These are phyloP conservation scores for Raphidocelis subcapitata DNA, from an alignment of 139 green algal species.

Conservation along the genomic window DNA sequence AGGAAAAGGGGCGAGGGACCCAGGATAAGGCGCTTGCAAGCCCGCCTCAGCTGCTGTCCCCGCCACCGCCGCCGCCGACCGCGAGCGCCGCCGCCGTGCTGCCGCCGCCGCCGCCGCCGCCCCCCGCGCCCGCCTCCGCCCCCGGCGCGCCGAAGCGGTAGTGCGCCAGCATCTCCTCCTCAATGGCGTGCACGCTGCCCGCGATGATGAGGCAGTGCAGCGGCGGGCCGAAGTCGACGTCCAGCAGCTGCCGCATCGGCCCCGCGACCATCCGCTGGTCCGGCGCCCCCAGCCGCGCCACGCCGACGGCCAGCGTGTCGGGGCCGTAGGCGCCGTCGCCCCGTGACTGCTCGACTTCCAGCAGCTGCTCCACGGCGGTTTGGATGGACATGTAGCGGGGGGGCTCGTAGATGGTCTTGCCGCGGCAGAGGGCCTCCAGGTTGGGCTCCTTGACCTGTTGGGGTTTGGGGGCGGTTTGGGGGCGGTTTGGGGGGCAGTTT, in stretches of 20 bases:
- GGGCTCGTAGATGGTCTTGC: slow-evolving; percentile 88
- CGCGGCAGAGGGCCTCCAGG: slow-evolving; percentile 80
- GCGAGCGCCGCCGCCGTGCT: background rate
- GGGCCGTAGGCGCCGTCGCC: slow-evolving; percentile 62
- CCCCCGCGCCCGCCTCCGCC: background rate
- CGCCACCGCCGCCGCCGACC: background rate
- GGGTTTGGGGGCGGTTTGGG: background rate
- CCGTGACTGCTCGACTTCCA: slow-evolving; percentile 82
- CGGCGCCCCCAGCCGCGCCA: slow-evolving; percentile 77
- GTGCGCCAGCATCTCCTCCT: slow-evolving; percentile 39
- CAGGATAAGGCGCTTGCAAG: background rate
- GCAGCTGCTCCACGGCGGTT: slow-evolving; percentile 75
- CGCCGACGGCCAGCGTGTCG: slow-evolving; percentile 74
- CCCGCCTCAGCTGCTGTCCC: background rate
- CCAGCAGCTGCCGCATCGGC: slow-evolving; percentile 60
- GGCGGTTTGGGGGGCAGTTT: background rate
- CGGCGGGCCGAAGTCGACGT: slow-evolving; percentile 87
- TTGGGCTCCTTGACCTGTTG: slow-evolving; percentile 86
- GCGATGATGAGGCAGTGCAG: slow-evolving; percentile 91
- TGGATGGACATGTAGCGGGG: slow-evolving; percentile 45
- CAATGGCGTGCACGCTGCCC: slow-evolving; percentile 44
- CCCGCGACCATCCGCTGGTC: slow-evolving; percentile 71
- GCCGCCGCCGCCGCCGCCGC: background rate
- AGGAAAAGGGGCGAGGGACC: background rate
- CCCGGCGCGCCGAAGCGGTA: slow-evolving; percentile 7